Evolutionary conservation across 257 asterid genomes (phyloP), one percentile per base, ranked within the genome.

Genomic region (Voacanga thouarsii): DNA sequence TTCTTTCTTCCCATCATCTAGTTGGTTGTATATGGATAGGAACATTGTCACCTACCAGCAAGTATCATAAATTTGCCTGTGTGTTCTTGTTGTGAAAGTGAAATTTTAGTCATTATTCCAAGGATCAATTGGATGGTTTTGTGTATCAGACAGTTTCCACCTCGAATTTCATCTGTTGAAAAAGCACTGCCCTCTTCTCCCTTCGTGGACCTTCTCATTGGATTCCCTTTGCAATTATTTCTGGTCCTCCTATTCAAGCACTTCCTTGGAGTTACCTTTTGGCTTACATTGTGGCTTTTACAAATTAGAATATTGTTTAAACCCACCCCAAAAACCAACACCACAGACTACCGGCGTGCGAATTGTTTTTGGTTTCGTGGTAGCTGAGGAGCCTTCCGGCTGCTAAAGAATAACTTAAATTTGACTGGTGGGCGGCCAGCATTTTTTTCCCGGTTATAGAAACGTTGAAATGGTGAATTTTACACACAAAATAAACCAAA

Each of bases 221-320:
- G 84, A 77, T 81, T 63, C 84, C 78, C 63, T 19, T 18, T 53
- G 81, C 81, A 71, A 81, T 81, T 71, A 76, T 77, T 71, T 77
- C 53, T 70, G 44, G 65, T 55, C 56, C 56, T 71, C 49, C 53
- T 37, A 2, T 65, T 50, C 23, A 71, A 59, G 74, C 59, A 63
- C 47, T 57, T 50, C 57, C 72, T 75, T 26, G 76, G 76, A 75
- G 56, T 75, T 49, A 75, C 59, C 71, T 67, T 24, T 69, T 43
- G n/a, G 61, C 37, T 61, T n/a, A 26, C 51, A 33, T n/a, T 47
- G 71, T 19, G 16, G 24, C 45, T 73, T 37, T 28, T 73, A 33
- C 28, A 51, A 30, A 72, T 10, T 16, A 5, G 61, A 50, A 28
- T 24, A 41, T 3, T 70, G 10, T 45, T 68, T 18, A 41, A 39